Evolutionary conservation across 495 filamentous ascomycete species (phyloP), one percentile per base, ranked within the genome.

Genomic region (Penicillium malachiteum): DNA sequence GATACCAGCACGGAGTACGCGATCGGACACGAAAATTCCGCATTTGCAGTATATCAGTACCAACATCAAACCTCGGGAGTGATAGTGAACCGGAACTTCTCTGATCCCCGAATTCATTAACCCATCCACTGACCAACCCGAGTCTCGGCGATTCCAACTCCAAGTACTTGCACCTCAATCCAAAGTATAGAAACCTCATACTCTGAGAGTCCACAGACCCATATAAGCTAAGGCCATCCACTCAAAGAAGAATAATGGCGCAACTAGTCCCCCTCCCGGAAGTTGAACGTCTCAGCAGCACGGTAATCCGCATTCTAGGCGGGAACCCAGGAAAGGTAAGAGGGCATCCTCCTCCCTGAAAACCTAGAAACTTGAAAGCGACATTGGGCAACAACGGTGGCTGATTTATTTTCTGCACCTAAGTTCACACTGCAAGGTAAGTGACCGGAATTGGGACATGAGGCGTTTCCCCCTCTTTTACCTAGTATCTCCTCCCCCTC

Each of bases 251-350:
- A 26, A 26, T 26, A 26, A 83, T 82, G 81, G 75, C 76, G 18
- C 71, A 75, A 48, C 65, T 82, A 12, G 65, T 76, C 43, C 61
- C 78, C 4, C 76, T 92, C 37, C 81, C 81, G 14, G 87, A 90
- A 52, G 74, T 89, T 39, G 80, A 87, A 64, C 77, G 83, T 44
- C 78, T 93, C 39, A 86, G 84, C 56, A 74, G 84, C 1, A 73
- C 75, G 12, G 84, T 87, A 14, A 85, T 91, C 57, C 80, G 90
- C 52, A 87, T 96, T 49, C 76, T 96, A 9, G 91, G 83, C 49
- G 89, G 87, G 12, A 95, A 96, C 68, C 89, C 91, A 8, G 82
- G 86, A 58, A 92, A 92, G 74, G 85, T 87, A 62, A 39, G 72
- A 26, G 21, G 4, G 34, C 34, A 37, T 13, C 34, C 34, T 10